Evolutionary conservation across 306 rosid species (phyloP), one percentile per base, ranked within the genome.

Genomic region (Alnus rubra): DNA sequence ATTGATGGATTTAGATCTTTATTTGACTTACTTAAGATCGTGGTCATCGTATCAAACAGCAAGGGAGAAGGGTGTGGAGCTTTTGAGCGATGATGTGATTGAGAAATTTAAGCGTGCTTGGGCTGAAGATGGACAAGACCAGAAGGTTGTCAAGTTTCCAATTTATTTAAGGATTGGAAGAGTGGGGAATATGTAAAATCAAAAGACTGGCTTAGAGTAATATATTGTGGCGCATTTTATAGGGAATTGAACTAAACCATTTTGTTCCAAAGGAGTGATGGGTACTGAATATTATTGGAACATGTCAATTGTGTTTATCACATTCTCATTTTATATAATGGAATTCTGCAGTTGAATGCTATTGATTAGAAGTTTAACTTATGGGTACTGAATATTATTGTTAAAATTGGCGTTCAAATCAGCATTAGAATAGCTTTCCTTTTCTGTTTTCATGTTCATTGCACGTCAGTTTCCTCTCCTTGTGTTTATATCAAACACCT

Each of bases 31-130:
- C 16, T 2, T 92, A 55, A 87, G 86, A 82, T 92, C 97, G 1
- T 65, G 88, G 87, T 94, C 98, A 16, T 88, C 95, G 1, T 94
- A 94, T 82, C 97, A 92, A 76, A 87, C 87, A 3, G 97, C 97
- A 0, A 92, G 79, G 79, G 91, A 85, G 5, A 85, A 82, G 51
- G 97, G 93, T 4, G 85, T 92, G 82, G 98, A 92, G 86, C 89
- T 88, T 75, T 79, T 94, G 75, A 71, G 70, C 1, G 81, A 78
- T 9, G 89, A 77, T 69, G 77, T 87, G 12, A 44, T 88, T 64
- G 78, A 85, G 78, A 82, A 82, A 9, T 85, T 94, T 60, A 77
- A 77, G 81, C 9, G 47, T 71, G 91, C 87, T 83, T 94, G 98
- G 98, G 81, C 65, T 74, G 87, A 80, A 73, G 89, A 80, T 74